Percentiles rank a stretch among this genome's conserved stretches.
Conservation (phyloP, 257 asterid species). For the Avicennia marina region DNA sequence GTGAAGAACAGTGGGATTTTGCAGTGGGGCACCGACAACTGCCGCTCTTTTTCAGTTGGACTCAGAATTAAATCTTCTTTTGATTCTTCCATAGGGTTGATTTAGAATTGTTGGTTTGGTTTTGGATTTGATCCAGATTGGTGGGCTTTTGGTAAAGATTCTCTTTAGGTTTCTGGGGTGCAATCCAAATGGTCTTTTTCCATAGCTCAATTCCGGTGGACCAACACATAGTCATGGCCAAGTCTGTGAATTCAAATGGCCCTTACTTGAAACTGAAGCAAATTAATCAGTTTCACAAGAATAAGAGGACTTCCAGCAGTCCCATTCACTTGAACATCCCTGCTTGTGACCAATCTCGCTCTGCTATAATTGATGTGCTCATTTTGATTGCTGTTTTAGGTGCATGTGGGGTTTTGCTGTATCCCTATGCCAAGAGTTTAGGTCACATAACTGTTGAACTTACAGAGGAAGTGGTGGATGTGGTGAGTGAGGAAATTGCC, state of each 20-base stretch:
- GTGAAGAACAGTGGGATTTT: too few relatives aligned
- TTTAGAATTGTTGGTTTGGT: too few relatives aligned
- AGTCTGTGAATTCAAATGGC: constrained; percentile 49
- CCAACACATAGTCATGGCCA: constrained; percentile 56
- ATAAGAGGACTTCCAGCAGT: constrained; percentile 22
- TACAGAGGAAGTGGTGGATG: constrained; percentile 39
- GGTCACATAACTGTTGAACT: constrained; percentile 34
- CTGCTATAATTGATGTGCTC: constrained; percentile 62
- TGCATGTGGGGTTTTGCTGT: constrained; percentile 57
- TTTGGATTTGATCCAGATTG: too few relatives aligned
- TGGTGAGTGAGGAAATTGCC: constrained; percentile 57
- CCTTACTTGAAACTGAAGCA: constrained; percentile 55
- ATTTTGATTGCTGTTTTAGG: constrained; percentile 69
- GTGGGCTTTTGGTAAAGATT: too few relatives aligned
- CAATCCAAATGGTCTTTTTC: constrained; percentile 79
- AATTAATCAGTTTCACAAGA: constrained; percentile 45
- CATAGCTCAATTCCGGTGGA: constrained; percentile 54
- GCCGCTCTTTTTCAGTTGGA: too few relatives aligned
- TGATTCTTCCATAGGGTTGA: too few relatives aligned
- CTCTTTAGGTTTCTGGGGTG: constrained; percentile 26
- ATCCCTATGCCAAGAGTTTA: constrained; percentile 52
- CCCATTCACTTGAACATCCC: constrained; percentile 50
- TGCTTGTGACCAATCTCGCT: constrained; percentile 65
- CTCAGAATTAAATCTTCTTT: too few relatives aligned
- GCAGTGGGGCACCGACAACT: too few relatives aligned